A percentile compares a stretch with the other conserved stretches of the same genome.
Evolutionary conservation across 768 basidiomycete species (phyloP).

Genomic region (Chiua virens): DNA sequence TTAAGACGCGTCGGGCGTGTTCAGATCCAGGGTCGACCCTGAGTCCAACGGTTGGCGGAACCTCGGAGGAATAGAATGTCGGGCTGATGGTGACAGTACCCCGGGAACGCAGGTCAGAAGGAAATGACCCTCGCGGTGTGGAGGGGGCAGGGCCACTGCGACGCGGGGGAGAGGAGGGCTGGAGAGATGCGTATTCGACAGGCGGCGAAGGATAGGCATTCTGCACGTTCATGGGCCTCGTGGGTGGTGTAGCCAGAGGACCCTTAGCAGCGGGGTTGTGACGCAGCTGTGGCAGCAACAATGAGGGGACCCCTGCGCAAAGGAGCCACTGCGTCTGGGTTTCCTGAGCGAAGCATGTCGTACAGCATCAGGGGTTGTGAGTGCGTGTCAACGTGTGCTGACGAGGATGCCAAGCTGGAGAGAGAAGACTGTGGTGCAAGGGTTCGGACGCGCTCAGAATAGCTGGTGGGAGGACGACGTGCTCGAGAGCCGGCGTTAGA

Average conservation of each 20-base stretch:
- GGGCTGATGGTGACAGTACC: too few relatives aligned
- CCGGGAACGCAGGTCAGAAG: too few relatives aligned
- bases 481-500: not conserved
- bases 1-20: too few relatives aligned
- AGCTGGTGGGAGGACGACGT: slow-evolving; percentile 19
- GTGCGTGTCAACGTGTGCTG: not conserved
- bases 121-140: too few relatives aligned
- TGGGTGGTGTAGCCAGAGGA: slow-evolving; percentile 13
- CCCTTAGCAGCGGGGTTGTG: slow-evolving; percentile 16
- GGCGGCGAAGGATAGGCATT: slow-evolving; percentile 31
- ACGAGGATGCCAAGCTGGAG: not conserved
- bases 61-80: too few relatives aligned
- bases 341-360: slow-evolving; percentile 22
- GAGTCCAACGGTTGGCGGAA: too few relatives aligned
- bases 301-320: slow-evolving; percentile 61
- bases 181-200: too few relatives aligned
- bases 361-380: slow-evolving; percentile 14
- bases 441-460: slow-evolving; percentile 11
- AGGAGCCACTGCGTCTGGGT: slow-evolving; percentile 12
- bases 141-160: too few relatives aligned
- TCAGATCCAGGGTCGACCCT: too few relatives aligned
- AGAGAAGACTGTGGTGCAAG: slow-evolving; percentile 7
- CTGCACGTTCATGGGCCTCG: not conserved
- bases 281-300: slow-evolving; percentile 50
- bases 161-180: too few relatives aligned